Evolutionary conservation across 2,329 filamentous ascomycete genomes (phyloP).

Genomic region (Pyrenophora seminiperda): DNA sequence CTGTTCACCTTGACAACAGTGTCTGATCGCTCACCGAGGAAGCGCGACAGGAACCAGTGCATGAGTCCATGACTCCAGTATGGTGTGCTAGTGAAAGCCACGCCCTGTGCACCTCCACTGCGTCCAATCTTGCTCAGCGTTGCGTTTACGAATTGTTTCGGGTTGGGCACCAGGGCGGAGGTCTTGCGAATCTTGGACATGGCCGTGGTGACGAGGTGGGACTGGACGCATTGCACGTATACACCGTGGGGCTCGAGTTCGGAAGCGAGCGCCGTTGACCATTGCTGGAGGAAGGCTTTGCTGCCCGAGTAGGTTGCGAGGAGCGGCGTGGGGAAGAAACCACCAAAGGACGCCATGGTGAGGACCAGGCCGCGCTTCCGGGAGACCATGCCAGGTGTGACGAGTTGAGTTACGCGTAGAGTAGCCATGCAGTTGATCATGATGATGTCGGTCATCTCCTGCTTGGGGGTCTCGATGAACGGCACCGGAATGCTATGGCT

Average conservation of each 20-base stretch:
- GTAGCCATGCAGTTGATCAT: conserved; percentile 95
- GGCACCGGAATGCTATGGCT: conserved; percentile 92
- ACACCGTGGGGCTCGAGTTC: conserved; percentile 83
- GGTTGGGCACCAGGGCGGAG: conserved; percentile 77
- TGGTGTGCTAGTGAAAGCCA: conserved; percentile 84
- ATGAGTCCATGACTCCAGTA: conserved; percentile 92
- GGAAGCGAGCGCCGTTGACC: conserved; percentile 83
- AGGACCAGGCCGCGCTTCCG: conserved; percentile 87
- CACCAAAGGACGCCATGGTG: conserved; percentile 97
- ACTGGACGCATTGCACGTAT: conserved; percentile 87
- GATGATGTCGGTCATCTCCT: conserved; percentile 88
- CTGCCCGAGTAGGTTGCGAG: conserved; percentile 95
- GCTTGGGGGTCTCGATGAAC: conserved; percentile 77
- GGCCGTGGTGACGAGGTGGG: conserved; percentile 90
- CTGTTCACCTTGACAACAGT: conserved; percentile 66
- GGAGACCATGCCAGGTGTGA: conserved; percentile 82
- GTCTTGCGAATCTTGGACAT: conserved; percentile 95
- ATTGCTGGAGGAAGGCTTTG: conserved; percentile 97
- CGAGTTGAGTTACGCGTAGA: conserved; percentile 81
- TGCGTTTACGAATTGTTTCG: conserved; percentile 79
- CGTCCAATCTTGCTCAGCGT: conserved; percentile 80
- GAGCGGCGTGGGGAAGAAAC: conserved; percentile 87
- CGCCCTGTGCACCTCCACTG: conserved; percentile 75
- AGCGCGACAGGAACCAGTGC: conserved; percentile 75
- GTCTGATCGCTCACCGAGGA: conserved; percentile 63